phyloP scores from a whole-genome alignment of 2,329 filamentous ascomycete species.

The Daldinia sp. region DNA sequence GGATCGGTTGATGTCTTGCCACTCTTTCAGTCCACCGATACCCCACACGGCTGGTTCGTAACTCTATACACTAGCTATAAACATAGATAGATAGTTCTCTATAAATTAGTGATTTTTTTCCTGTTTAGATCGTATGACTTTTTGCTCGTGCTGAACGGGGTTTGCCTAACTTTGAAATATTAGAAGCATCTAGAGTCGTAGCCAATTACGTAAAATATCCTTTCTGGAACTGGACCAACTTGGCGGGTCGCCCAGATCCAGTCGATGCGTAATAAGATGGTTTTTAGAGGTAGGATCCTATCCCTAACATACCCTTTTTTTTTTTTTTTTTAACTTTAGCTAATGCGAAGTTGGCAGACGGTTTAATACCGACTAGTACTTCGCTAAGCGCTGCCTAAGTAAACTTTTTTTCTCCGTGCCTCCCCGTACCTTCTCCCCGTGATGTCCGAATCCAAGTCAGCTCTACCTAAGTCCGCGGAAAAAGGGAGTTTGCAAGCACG shows the following conservation, averaged over 20 bases:
- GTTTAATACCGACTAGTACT: neutral
- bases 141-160: neutral
- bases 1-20: constrained; percentile 20
- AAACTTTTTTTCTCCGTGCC: neutral
- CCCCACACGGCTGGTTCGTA: constrained; percentile 1
- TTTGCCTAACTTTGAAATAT: constrained; percentile 1
- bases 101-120: constrained; percentile 12
- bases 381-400: constrained; percentile 9
- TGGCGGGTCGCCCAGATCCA: constrained; percentile 5
- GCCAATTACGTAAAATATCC: constrained; percentile 39
- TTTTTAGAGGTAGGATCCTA: constrained; percentile 23
- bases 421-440: neutral
- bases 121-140: constrained; percentile 32
- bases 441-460: neutral
- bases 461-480: constrained; percentile 6
- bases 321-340: constrained; percentile 1
- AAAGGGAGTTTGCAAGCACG: neutral
- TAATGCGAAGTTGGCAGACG: constrained; percentile 17
- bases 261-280: constrained; percentile 32
- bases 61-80: neutral
- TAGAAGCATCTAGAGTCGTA: constrained; percentile 23
- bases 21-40: constrained; percentile 5
- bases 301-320: neutral
- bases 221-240: neutral
- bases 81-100: constrained; percentile 18